Evolutionary conservation across 192 early-diverging fungal species (phyloP), one percentile per base, ranked within the genome.

Genomic region (Helicostylum pulchrum): DNA sequence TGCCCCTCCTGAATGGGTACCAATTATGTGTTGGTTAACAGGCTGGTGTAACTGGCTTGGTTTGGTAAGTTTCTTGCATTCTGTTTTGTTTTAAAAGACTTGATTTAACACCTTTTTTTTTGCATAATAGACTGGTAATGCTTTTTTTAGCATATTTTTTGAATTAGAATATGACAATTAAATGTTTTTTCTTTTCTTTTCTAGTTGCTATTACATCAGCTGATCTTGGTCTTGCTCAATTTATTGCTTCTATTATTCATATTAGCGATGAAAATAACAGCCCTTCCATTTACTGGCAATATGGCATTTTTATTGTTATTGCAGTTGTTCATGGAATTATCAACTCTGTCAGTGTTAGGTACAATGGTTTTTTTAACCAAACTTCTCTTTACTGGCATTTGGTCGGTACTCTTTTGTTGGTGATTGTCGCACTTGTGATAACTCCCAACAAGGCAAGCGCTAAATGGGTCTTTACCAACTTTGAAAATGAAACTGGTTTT

Each of bases 1-100:
- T 15, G 76, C 75, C 0, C 66, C 65, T 17, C 54, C 68, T 15
- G 62, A 71, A 23, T 79, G 72, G 72, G 78, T 74, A 8, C 80
- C 80, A 15, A 58, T 83, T n/a, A 65, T 74, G n/a, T 80, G 74
- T 20, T 83, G 77, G 76, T 43, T 83, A 21, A 80, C 80, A 26
- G 80, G 80, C 44, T 83, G 74, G 46, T 77, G 71, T 50, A 80
- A 80, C 42, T 80, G 79, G 79, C 53, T 80, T 36, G 79, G 79
- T 11, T 61, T 67, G 47, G 59, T 47, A 47, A 47, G 59, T 26
- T 39, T 26, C 26, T 26, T 26, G 26, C 26, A 26, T 26, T n/a
- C 26, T 26, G 2, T 26, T 26, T 26, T 26, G n/a, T 26, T 26
- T 26, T 26, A 26, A 26, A 26, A 26, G 6, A 39, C 36, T 10